Base-by-base conservation (phyloP, 2,329 filamentous ascomycete species). In the Tolypocladium ovalisporum region DNA sequence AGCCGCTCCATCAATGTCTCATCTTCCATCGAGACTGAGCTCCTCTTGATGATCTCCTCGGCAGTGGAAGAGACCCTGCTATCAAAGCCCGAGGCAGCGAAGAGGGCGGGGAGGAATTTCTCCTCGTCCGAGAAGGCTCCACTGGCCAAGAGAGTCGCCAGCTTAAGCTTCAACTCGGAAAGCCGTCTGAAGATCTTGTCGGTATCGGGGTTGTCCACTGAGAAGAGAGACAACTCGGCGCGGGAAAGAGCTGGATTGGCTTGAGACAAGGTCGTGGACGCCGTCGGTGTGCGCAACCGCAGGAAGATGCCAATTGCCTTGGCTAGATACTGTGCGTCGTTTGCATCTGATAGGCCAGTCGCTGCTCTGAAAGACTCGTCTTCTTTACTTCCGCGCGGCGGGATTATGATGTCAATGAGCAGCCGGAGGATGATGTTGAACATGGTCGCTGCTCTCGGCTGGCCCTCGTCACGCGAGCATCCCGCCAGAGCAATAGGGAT, bases 1-100 rank as follows among this genome's bases (percentile, higher is more conserved):
- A 97, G 75, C 19, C 80, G 76, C 57, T 80, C 74, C 3, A 96
- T 78, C 2, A 91, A 71, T 1, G 69, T 63, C 12, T 76, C 65
- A 60, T 90, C 81, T 68, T 97, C 93, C 32, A 97, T 75, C 10
- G 88, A 84, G 10, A 89, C 81, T 1, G 83, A 80, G 35, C 83
- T 88, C 62, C 92, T 81, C 72, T 97, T 99, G 62, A 97, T 73
- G 54, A 95, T 83, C 64, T 96, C 91, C 57, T 97, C 90, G 0
- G 89, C 93, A n/a, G 90, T 76, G n/a, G 88, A 84, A 13, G 89
- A 85, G 40, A 97, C 85, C 10, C 87, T 83, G 39, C 86, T 90
- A 62, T 97, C 94, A 1, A 85, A 76, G 71, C 92, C 92, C 0
- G 90, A 86, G 32, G 90, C 87, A 6, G 92, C 91, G 68, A 89